Percentiles rank a stretch among this genome's conserved stretches.
Evolutionary conservation across 192 early-diverging fungal species (phyloP).

Genomic region (Cladochytrium replicatum): DNA sequence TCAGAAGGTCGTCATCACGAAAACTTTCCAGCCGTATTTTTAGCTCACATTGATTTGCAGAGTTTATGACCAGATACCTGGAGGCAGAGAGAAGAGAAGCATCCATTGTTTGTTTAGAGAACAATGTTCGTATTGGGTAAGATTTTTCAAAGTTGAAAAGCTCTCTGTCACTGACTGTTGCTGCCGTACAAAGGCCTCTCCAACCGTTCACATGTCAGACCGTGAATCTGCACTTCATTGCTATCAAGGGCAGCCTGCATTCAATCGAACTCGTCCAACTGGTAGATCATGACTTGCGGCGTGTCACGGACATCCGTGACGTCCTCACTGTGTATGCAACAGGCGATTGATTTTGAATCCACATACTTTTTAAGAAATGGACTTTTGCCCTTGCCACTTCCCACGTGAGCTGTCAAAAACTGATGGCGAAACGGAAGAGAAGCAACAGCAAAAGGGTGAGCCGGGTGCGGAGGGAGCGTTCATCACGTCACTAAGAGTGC

Average conservation of each 20-base stretch:
- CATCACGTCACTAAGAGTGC: conserved; percentile 9
- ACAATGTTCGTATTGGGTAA: conserved; percentile 23
- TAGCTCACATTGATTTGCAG: conserved; percentile 1
- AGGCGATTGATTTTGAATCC: too few relatives aligned
- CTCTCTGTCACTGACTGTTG: not conserved
- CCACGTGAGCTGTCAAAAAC: too few relatives aligned
- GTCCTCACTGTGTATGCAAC: conserved; percentile 15
- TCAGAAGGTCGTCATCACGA: not conserved
- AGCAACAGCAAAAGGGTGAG: not conserved
- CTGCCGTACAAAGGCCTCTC: conserved; percentile 5
- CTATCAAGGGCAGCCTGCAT: conserved; percentile 25
- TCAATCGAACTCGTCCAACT: conserved; percentile 22
- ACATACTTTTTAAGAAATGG: too few relatives aligned
- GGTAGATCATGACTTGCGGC: conserved; percentile 6
- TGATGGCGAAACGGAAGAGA: not conserved
- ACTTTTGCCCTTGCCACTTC: too few relatives aligned
- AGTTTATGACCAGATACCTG: conserved; percentile 7
- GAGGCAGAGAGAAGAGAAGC: conserved; percentile 18
- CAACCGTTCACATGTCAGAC: conserved; percentile 22
- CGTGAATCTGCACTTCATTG: conserved; percentile 33
- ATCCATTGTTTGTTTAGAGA: conserved; percentile 26
- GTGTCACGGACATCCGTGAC: conserved; percentile 12
- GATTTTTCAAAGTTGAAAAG: conserved; percentile 4
- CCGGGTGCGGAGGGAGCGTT: conserved; percentile 13
- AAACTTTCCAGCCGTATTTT: not conserved